Conservation (phyloP, 1,284 basidiomycete genomes). For the Ustilago tritici region DNA sequence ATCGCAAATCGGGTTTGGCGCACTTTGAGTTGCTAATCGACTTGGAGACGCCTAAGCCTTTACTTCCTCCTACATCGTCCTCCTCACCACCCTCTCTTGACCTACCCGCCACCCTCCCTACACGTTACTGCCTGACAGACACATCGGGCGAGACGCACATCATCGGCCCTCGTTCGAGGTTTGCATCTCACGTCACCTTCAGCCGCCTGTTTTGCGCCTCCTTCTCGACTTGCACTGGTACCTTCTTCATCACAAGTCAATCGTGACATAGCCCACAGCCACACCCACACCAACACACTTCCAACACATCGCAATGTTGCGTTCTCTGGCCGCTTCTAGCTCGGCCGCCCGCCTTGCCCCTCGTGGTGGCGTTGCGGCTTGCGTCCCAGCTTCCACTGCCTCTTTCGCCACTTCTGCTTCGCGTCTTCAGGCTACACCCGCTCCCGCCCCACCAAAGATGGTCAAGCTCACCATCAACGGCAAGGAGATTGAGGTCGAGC, state of each 20-base stretch:
- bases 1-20: constrained; percentile 31
- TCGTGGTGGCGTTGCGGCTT: constrained; percentile 29
- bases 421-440: constrained; percentile 57
- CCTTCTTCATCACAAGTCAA: not conserved
- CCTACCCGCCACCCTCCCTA: constrained; percentile 17
- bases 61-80: constrained; percentile 1
- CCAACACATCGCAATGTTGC: constrained; percentile 36
- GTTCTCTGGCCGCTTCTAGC: constrained; percentile 49
- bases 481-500: constrained; percentile 68
- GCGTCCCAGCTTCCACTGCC: constrained; percentile 32
- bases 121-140: constrained; percentile 23
- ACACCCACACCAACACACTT: not conserved
- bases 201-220: not conserved
- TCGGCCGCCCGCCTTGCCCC: constrained; percentile 42
- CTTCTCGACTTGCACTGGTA: constrained; percentile 4
- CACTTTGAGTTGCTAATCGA: constrained; percentile 12
- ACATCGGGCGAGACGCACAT: constrained; percentile 26
- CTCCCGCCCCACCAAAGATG: constrained; percentile 66
- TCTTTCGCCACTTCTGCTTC: constrained; percentile 55
- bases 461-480: constrained; percentile 69
- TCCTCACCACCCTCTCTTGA: constrained; percentile 3
- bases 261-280: not conserved
- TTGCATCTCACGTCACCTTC: constrained; percentile 1
- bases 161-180: constrained; percentile 14
- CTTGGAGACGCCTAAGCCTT: not conserved